Evolutionary conservation across 805 yeast genomes (phyloP), one percentile per base, ranked within the genome.

Genomic region (Candida argentea): DNA sequence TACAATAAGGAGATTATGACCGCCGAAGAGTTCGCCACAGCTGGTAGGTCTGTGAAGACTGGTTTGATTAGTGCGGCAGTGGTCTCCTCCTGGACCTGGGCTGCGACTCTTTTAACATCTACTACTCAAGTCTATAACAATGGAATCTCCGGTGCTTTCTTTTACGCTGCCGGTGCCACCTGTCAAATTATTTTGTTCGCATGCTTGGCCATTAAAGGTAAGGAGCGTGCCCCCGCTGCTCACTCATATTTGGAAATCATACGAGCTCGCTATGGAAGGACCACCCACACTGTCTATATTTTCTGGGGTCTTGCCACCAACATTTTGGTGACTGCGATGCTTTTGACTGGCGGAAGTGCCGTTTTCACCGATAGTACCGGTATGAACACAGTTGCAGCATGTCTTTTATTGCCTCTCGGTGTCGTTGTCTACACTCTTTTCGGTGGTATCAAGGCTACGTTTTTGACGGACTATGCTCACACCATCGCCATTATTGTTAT

Each of bases 11-110:
- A 87, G 53, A 68, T 81, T 31, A 78, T 85, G 54, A 84, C 94
- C 5, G 86, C 95, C 4, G 96, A 87, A 57, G 95, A 86, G 48
- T 87, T 87, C 42, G 73, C 93, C 3, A 86, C 95, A 4, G 95
- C 95, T 20, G 95, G 95, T 39, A 70, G 95, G 48, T 65, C 84
- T 3, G 29, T 87, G 23, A 81, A 79, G 42, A 76, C 89, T 0
- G 91, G 91, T 27, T 62, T 87, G 39, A 78, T 85, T 36, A 76
- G 89, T 4, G 76, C 94, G 5, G 94, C 95, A 5, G 95, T 87
- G 17, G 95, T 86, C 6, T 76, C 89, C 8, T 76, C 89, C 6
- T 87, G 97, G 97, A 85, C 95, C 9, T 62, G 68, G 68, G 57
- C 65, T 22, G 42, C 39, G n/a, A 82, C 93, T 2, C 55, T 82